A percentile compares a stretch with the other conserved stretches of the same genome.
These are phyloP conservation scores for Papiliotrema terrestris DNA, from an alignment of 1,284 basidiomycete genomes.

Conservation along the genomic window DNA sequence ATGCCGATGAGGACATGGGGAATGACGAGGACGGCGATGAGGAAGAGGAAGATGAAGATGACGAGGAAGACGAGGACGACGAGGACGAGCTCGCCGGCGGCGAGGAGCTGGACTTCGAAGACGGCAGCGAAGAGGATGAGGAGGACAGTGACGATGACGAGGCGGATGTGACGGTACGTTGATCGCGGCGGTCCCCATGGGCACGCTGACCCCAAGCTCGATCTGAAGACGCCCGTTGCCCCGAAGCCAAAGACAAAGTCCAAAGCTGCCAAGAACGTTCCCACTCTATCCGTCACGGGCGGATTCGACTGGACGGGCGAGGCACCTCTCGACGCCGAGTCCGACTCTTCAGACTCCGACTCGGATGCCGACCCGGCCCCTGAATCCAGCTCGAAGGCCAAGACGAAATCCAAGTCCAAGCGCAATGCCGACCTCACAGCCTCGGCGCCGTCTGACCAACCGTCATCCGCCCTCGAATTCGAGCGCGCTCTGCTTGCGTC, in stretches of 20 bases:
- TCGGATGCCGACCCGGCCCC: constrained; percentile 15
- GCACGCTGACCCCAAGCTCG: constrained; percentile 6
- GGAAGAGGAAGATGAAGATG: constrained; percentile 4
- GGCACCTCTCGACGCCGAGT: constrained; percentile 19
- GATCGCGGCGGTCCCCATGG: no score
- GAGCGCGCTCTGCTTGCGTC: constrained; percentile 92
- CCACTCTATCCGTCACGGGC: constrained; percentile 48
- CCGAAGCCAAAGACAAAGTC: constrained; percentile 23
- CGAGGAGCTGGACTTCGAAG: constrained; percentile 7
- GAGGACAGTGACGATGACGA: constrained; percentile 13
- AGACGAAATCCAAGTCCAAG: constrained; percentile 33
- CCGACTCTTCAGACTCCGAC: constrained; percentile 15
- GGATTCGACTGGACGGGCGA: constrained; percentile 56
- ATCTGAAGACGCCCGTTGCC: constrained; percentile 8
- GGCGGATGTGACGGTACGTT: not conserved
- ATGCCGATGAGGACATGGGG: constrained; percentile 26
- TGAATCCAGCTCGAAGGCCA: constrained; percentile 22
- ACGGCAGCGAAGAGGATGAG: constrained; percentile 2
- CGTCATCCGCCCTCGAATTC: constrained; percentile 77
- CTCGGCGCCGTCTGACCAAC: not conserved
- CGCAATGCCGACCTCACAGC: constrained; percentile 55
- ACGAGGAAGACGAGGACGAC: constrained; percentile 8
- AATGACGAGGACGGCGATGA: constrained; percentile 20
- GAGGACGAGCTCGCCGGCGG: constrained; percentile 1
- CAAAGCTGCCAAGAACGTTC: constrained; percentile 17